phyloP scores from a whole-genome alignment of 2,329 filamentous ascomycete species.

The Epicoccum nigrum region DNA sequence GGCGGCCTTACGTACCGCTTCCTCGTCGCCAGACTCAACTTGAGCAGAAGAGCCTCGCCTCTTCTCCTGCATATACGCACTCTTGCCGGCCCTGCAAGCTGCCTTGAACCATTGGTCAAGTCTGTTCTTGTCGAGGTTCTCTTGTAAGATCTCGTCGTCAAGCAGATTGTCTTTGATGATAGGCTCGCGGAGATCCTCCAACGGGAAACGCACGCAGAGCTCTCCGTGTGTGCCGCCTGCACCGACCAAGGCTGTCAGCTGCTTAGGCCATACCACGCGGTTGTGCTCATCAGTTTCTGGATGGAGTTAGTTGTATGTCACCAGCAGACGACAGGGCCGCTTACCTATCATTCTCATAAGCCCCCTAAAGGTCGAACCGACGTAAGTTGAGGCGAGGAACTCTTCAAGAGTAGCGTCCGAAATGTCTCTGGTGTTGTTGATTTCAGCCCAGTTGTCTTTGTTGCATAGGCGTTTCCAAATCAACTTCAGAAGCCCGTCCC shows the following conservation, averaged over 20 bases:
- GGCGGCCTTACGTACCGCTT: slow-evolving; percentile 8
- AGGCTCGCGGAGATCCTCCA: slow-evolving; percentile 67
- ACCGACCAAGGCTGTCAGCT: slow-evolving; percentile 34
- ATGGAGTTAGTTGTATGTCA: slow-evolving; percentile 12
- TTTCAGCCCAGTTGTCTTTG: slow-evolving; percentile 80
- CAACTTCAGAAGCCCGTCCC: slow-evolving; percentile 60
- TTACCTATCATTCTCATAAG: slow-evolving; percentile 69
- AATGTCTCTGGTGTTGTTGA: slow-evolving; percentile 79
- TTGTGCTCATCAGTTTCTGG: slow-evolving; percentile 16
- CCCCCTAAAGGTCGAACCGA: slow-evolving; percentile 70
- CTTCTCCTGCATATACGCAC: slow-evolving; percentile 31
- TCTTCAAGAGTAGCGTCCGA: slow-evolving; percentile 71
- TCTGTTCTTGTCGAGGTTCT: slow-evolving; percentile 69
- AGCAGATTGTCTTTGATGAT: slow-evolving; percentile 73
- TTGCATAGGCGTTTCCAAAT: slow-evolving; percentile 90
- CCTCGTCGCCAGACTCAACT: slow-evolving; percentile 11
- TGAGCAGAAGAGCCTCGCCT: slow-evolving; percentile 10
- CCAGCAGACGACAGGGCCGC: slow-evolving; percentile 13
- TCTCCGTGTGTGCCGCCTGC: slow-evolving; percentile 64
- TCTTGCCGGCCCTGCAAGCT: slow-evolving; percentile 48
- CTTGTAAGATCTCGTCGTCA: slow-evolving; percentile 71
- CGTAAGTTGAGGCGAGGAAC: slow-evolving; percentile 65
- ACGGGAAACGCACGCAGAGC: slow-evolving; percentile 59
- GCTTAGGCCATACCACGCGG: slow-evolving; percentile 28
- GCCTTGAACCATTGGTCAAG: slow-evolving; percentile 71